These are phyloP conservation scores for Grigorovia transvaalensis DNA, from an alignment of 805 yeast species.

Conservation along the genomic window DNA sequence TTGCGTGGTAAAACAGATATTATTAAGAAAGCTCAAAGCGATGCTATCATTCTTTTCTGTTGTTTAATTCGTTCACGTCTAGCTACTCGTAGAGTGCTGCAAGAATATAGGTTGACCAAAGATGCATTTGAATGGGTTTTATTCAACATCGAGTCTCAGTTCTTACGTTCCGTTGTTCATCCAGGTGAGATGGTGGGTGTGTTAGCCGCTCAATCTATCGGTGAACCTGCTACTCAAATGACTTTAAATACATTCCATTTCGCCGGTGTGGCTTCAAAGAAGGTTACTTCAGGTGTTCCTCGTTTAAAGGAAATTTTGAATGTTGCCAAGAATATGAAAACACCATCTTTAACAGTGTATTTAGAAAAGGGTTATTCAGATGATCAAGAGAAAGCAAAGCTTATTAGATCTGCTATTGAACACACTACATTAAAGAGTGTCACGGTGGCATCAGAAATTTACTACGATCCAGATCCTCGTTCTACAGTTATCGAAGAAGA, in stretches of 20 bases:
- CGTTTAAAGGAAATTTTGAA: conserved; percentile 98
- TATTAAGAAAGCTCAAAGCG: conserved; percentile 75
- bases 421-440: conserved; percentile 92
- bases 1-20: conserved; percentile 73
- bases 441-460: conserved; percentile 94
- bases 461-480: conserved; percentile 96
- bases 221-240: conserved; percentile 99
- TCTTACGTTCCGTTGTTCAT: conserved; percentile 75
- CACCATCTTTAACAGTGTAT: conserved; percentile 94
- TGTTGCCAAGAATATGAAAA: conserved; percentile 88
- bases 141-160: conserved; percentile 90
- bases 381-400: conserved; percentile 90
- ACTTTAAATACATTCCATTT: conserved; percentile 93
- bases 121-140: conserved; percentile 92
- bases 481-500: conserved; percentile 89
- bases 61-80: conserved; percentile 87
- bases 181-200: conserved; percentile 99
- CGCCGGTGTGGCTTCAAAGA: conserved; percentile 99
- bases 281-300: conserved; percentile 97
- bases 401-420: conserved; percentile 92
- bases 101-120: conserved; percentile 76
- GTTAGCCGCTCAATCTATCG: conserved; percentile 97
- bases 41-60: conserved; percentile 84
- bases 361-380: conserved; percentile 71
- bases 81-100: conserved; percentile 81